A percentile compares a stretch with the other conserved stretches of the same genome.
phyloP scores from a whole-genome alignment of 441 rosid genomes.

The Aquilaria agallochum region DNA sequence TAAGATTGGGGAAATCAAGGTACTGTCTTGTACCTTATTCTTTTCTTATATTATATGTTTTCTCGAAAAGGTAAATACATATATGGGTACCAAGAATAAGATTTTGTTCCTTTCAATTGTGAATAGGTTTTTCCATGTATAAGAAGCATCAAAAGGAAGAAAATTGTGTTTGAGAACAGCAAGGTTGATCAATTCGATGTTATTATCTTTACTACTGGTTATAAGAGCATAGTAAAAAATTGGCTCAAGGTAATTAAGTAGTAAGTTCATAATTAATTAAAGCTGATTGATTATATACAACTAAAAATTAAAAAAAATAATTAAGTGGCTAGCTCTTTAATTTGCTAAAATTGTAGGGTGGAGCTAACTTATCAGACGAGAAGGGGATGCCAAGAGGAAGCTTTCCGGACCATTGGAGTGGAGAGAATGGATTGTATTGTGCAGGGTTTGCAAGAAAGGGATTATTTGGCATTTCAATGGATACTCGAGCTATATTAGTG shows the following conservation, averaged over 20 bases:
- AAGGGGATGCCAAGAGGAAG: conserved; percentile 31
- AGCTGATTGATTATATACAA: not conserved
- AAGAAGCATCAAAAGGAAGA: conserved; percentile 1
- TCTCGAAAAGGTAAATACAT: not conserved
- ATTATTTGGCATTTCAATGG: conserved; percentile 31
- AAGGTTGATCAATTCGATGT: conserved; percentile 17
- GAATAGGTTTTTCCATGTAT: not conserved
- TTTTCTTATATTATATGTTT: not conserved
- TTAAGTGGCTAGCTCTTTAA: no score
- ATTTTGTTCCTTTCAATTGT: not conserved
- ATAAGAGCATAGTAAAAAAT: conserved; percentile 30
- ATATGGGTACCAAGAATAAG: not conserved
- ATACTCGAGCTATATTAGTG: conserved; percentile 27
- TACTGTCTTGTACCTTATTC: no score
- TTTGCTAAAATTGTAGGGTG: conserved; percentile 10
- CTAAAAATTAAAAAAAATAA: no score
- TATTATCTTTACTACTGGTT: conserved; percentile 52
- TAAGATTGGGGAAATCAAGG: conserved; percentile 20
- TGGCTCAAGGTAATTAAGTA: conserved; percentile 43
- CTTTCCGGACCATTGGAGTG: conserved; percentile 42
- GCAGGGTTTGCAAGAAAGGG: conserved; percentile 40
- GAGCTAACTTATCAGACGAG: conserved; percentile 22
- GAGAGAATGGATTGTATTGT: conserved; percentile 6
- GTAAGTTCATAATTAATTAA: no score
- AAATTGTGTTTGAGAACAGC: conserved; percentile 27